Conservation (phyloP, 2,329 filamentous ascomycete species). For the Furcasterigmium sp. region DNA sequence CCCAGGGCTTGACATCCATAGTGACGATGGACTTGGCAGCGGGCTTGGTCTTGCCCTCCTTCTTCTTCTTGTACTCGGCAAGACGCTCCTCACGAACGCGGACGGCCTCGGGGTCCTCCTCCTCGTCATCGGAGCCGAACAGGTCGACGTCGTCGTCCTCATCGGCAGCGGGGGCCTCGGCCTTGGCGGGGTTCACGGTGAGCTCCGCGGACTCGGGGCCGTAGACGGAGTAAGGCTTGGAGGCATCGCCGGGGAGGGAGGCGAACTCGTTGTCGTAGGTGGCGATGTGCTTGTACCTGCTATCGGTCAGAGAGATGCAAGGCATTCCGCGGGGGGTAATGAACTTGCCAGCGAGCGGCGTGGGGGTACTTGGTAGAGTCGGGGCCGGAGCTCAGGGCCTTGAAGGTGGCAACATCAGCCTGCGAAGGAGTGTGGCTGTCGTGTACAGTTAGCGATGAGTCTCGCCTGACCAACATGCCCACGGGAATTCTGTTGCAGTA, state of each 20-base stretch:
- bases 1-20: constrained; percentile 97
- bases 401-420: constrained; percentile 94
- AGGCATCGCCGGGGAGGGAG: constrained; percentile 83
- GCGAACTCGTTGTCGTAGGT: constrained; percentile 91
- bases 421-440: constrained; percentile 65
- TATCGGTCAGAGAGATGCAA: not conserved
- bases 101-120: constrained; percentile 85
- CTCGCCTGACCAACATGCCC: constrained; percentile 6
- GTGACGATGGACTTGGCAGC: constrained; percentile 95
- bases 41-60: constrained; percentile 86
- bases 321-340: not conserved
- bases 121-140: constrained; percentile 90
- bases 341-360: constrained; percentile 72
- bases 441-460: not conserved
- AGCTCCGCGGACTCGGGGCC: constrained; percentile 77
- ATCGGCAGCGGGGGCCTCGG: constrained; percentile 58
- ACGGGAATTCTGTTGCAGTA: constrained; percentile 19
- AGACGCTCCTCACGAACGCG: constrained; percentile 83
- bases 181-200: constrained; percentile 81
- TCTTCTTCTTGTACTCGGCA: constrained; percentile 94
- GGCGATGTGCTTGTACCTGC: constrained; percentile 85
- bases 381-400: constrained; percentile 74
- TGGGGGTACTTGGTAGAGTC: constrained; percentile 84
- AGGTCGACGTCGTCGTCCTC: constrained; percentile 88
- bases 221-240: constrained; percentile 84